A percentile compares a stretch with the other conserved stretches of the same genome.
Evolutionary conservation across 2,329 filamentous ascomycete genomes (phyloP).

Genomic region (Neofusicoccum sp.): DNA sequence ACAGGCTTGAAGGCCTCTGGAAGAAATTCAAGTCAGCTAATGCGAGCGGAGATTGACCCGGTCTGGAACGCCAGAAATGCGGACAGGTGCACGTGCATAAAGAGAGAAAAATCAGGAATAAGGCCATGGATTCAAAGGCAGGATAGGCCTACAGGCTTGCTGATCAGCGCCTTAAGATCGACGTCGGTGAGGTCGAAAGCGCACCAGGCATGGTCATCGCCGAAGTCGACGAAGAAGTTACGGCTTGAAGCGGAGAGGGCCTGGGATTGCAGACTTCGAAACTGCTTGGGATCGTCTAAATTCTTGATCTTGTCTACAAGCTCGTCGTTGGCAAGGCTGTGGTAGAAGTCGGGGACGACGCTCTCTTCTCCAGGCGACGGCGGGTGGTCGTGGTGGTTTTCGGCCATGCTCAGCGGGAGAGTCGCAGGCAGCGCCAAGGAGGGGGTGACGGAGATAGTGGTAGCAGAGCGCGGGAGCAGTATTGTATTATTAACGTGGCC

Average conservation of each 20-base stretch:
- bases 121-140: too few relatives aligned
- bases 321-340: constrained; percentile 32
- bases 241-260: constrained; percentile 43
- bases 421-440: not conserved
- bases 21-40: not conserved
- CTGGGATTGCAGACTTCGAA: constrained; percentile 43
- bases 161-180: constrained; percentile 35
- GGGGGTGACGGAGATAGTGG: not conserved
- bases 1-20: constrained; percentile 48
- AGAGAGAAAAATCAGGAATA: not conserved
- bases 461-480: not conserved
- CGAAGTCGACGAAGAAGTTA: constrained; percentile 68
- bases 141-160: constrained; percentile 22
- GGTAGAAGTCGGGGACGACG: constrained; percentile 34
- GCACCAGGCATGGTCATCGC: constrained; percentile 54
- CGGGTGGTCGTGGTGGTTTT: not conserved
- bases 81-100: not conserved
- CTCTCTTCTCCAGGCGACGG: not conserved
- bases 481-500: not conserved
- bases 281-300: constrained; percentile 54
- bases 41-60: not conserved
- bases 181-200: constrained; percentile 53
- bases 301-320: constrained; percentile 47
- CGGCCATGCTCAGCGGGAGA: not conserved
- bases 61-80: not conserved